Conservation (phyloP, 2,329 filamentous ascomycete species). For the Trichothecium roseum region DNA sequence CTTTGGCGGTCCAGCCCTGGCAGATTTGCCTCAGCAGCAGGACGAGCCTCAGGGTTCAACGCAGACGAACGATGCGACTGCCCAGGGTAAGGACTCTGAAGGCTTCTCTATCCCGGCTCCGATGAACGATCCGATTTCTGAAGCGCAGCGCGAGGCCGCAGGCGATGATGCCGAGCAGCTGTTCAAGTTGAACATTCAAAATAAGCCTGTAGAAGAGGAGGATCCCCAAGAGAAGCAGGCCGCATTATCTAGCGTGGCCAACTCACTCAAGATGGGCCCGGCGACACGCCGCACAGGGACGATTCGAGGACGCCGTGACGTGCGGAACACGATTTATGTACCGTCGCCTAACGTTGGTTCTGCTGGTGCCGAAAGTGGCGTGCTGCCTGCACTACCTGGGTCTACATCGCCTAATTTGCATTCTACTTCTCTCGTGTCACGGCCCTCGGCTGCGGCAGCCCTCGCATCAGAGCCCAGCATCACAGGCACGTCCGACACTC, state of each 20-base stretch:
- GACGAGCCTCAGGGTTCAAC: conserved; percentile 41
- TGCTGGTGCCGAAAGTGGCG: not conserved
- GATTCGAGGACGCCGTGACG: conserved; percentile 78
- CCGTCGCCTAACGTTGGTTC: conserved; percentile 26
- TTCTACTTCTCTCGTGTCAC: conserved; percentile 15
- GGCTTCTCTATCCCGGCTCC: conserved; percentile 65
- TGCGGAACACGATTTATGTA: conserved; percentile 82
- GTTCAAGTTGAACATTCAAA: conserved; percentile 73
- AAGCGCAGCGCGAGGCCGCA: conserved; percentile 54
- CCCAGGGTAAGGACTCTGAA: conserved; percentile 55
- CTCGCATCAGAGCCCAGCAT: conserved; percentile 54
- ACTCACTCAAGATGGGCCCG: conserved; percentile 55
- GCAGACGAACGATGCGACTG: conserved; percentile 21
- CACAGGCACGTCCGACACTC: conserved; percentile 63
- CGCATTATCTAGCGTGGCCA: conserved; percentile 65
- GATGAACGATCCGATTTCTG: conserved; percentile 55
- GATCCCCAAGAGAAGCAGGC: conserved; percentile 64
- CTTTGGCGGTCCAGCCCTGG: too few species aligned
- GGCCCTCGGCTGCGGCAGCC: conserved; percentile 38
- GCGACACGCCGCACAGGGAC: conserved; percentile 65
- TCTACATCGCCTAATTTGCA: conserved; percentile 6
- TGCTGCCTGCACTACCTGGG: conserved; percentile 10
- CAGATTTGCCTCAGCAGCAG: conserved; percentile 28
- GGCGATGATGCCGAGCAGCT: conserved; percentile 52
- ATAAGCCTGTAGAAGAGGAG: conserved; percentile 67